Percentiles rank a stretch among this genome's conserved stretches.
phyloP scores from a whole-genome alignment of 2,329 filamentous ascomycete species.

The Alternaria sp. region DNA sequence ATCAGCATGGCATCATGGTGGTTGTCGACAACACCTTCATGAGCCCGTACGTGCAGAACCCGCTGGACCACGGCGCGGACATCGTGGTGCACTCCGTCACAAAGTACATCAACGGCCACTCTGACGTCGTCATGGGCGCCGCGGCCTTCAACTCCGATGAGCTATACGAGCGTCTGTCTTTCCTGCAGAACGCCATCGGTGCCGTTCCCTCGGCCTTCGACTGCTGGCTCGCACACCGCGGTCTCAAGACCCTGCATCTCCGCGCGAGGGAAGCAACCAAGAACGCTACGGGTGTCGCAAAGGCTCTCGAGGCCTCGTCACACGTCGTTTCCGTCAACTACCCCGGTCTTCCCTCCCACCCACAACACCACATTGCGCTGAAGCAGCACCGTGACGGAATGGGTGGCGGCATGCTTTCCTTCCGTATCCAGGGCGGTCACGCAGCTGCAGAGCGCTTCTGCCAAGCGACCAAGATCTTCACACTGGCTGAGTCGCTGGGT shows the following conservation, averaged over 20 bases:
- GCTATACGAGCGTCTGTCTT: slow-evolving; percentile 77
- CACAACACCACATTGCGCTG: slow-evolving; percentile 80
- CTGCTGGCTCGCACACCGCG: slow-evolving; percentile 96
- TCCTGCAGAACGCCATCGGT: slow-evolving; percentile 97
- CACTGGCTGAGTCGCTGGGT: slow-evolving; percentile 88
- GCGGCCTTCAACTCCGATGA: slow-evolving; percentile 91
- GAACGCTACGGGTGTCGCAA: slow-evolving; percentile 81
- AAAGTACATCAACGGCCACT: slow-evolving; percentile 99
- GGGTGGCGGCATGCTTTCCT: slow-evolving; percentile 97
- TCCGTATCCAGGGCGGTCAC: slow-evolving; percentile 88
- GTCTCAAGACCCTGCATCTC: slow-evolving; percentile 94
- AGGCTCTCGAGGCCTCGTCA: slow-evolving; percentile 77
- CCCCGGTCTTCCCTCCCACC: slow-evolving; percentile 86
- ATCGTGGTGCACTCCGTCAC: slow-evolving; percentile 97
- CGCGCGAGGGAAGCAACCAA: slow-evolving; percentile 82
- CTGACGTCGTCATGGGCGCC: slow-evolving; percentile 95
- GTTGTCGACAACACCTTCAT: slow-evolving; percentile 99
- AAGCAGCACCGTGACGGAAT: slow-evolving; percentile 94
- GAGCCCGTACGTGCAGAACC: slow-evolving; percentile 95
- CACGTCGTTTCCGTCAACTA: slow-evolving; percentile 94
- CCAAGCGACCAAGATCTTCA: slow-evolving; percentile 86
- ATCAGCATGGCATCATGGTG: slow-evolving; percentile 86
- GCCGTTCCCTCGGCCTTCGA: slow-evolving; percentile 95
- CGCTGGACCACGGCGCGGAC: slow-evolving; percentile 91
- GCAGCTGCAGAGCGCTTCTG: slow-evolving; percentile 91